Evolutionary conservation across 148 eudicot genomes (phyloP), one percentile per base, ranked within the genome.

Genomic region (Heliamphora exappendiculata): DNA sequence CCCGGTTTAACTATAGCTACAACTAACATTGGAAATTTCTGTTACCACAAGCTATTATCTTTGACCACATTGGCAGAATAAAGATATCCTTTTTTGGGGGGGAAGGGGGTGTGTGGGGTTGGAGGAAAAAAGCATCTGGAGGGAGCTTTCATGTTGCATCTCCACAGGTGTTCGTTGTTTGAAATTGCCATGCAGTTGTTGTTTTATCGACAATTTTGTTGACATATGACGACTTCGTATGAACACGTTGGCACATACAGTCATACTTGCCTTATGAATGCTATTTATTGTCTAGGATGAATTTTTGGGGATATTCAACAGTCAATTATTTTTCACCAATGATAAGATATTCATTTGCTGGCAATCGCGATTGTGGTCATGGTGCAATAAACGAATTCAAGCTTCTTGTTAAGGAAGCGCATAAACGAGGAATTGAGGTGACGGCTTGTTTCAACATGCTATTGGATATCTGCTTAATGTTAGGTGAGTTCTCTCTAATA

Each of bases 251-350:
- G 55, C 41, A 31, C 26, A 20, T 17, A 60, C 24, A 20, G 9
- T n/a, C 8, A 26, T 51, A 49, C 29, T 45, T 81, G 34, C 31
- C 47, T 81, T 54, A 69, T 19, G 54, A 51, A 58, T 11, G 22
- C 44, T 20, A 70, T 75, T 70, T 69, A 17, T 70, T 78, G 20
- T 85, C 51, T 88, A 95, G 99, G 89, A 76, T 96, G 81, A 96
- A 96, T 81, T 96, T 89, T 82, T 96, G 99, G 99, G 99, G 99
- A 14, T 96, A 96, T 86, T 96, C 99, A 42, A 96, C 98, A 22
- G 79, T 96, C 74, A 93, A 79, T 74, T 96, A 57, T 76, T 96
- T 96, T 85, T 93, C 99, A 75, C 98, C 98, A 67, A 96, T 96
- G 99, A 84, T 87, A 73, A 90, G 99, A 84, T 96, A 96, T 81